Evolutionary conservation across 148 eudicot genomes (phyloP).

Genomic region (Cornus florida): DNA sequence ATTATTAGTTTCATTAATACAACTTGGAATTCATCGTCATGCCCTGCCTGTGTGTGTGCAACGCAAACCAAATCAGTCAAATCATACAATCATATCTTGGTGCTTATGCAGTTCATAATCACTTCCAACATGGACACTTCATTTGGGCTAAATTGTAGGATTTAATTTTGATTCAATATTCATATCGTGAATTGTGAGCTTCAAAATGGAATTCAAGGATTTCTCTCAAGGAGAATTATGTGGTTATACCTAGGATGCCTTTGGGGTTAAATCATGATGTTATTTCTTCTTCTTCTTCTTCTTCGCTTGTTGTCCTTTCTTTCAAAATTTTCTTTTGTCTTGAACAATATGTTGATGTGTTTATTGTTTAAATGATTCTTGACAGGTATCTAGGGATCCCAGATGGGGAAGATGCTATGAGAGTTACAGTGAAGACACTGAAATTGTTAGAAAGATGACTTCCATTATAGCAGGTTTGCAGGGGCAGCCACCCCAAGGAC

Average conservation of each 20-base stretch:
- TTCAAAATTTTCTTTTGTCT: background rate
- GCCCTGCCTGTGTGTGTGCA: too few species aligned
- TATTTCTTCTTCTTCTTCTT: too few species aligned
- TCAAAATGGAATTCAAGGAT: background rate
- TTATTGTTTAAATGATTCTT: conserved; percentile 3
- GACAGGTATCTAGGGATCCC: conserved; percentile 75
- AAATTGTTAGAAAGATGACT: conserved; percentile 85
- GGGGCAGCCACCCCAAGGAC: conserved; percentile 71
- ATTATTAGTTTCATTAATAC: too few species aligned
- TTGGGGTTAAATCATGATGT: background rate
- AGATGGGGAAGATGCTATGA: conserved; percentile 98
- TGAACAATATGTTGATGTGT: background rate
- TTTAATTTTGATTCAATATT: too few species aligned
- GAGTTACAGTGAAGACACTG: conserved; percentile 75
- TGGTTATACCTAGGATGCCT: background rate
- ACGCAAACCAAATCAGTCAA: too few species aligned
- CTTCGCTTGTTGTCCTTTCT: background rate
- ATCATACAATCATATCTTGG: too few species aligned
- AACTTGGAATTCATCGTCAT: too few species aligned
- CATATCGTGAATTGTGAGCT: too few species aligned
- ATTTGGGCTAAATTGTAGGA: too few species aligned
- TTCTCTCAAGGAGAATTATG: background rate
- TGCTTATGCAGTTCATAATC: too few species aligned
- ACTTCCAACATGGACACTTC: too few species aligned
- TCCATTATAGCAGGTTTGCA: conserved; percentile 77